phyloP scores from a whole-genome alignment of 108 stramenopile genomes.

The Nitzschia inconspicua region DNA sequence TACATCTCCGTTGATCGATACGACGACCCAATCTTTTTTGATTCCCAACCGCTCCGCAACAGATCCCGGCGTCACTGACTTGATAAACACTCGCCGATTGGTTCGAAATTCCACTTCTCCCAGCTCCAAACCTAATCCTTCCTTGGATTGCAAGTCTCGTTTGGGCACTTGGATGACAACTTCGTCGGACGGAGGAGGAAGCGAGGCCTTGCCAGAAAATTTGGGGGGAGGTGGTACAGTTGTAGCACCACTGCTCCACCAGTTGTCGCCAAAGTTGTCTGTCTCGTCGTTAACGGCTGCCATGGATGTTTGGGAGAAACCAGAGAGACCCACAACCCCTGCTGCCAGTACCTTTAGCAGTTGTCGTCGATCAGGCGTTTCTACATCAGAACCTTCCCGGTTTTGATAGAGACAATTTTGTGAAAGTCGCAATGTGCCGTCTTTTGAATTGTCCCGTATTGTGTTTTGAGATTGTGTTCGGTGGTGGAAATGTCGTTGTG shows the following conservation, averaged over 20 bases:
- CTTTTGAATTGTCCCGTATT: too few species aligned
- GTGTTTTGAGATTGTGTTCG: too few species aligned
- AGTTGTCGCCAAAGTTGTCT: slow-evolving; percentile 46
- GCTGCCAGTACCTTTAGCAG: too few species aligned
- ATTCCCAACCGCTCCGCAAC: slow-evolving; percentile 60
- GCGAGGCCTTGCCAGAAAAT: background rate
- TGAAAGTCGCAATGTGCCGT: too few species aligned
- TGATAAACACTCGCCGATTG: slow-evolving; percentile 70
- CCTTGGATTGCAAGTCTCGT: slow-evolving; percentile 29
- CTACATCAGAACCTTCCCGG: too few species aligned
- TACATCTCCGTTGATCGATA: slow-evolving; percentile 60
- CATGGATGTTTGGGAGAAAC: slow-evolving; percentile 11
- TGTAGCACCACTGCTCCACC: slow-evolving; percentile 31
- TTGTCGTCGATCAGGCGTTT: too few species aligned
- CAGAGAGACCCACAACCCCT: too few species aligned
- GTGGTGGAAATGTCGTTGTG: too few species aligned
- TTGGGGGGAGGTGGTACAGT: slow-evolving; percentile 10
- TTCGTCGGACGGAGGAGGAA: slow-evolving; percentile 23
- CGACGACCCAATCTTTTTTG: slow-evolving; percentile 60
- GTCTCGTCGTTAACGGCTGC: slow-evolving; percentile 71
- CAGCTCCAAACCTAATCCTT: slow-evolving; percentile 71
- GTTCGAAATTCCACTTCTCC: slow-evolving; percentile 69
- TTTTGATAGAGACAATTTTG: too few species aligned
- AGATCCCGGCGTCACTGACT: slow-evolving; percentile 63
- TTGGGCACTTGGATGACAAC: slow-evolving; percentile 50